Percentiles rank a stretch among this genome's conserved stretches.
Evolutionary conservation across 768 basidiomycete genomes (phyloP).

Genomic region (Holtermanniella nyarrowii): DNA sequence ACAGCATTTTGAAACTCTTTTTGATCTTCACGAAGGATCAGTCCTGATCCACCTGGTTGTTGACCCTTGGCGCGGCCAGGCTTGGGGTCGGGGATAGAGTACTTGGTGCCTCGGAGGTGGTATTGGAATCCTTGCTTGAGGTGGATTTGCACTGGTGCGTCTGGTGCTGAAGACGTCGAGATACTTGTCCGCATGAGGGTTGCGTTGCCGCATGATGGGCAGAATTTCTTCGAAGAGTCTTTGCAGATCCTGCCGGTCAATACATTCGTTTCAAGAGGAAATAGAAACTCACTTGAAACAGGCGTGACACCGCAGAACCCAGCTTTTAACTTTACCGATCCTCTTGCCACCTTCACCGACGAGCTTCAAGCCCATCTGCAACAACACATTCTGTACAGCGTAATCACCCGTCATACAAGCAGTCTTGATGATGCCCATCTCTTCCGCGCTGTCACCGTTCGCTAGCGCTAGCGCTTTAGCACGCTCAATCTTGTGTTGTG

Average conservation of each 20-base stretch:
- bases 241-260: conserved; percentile 67
- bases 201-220: conserved; percentile 90
- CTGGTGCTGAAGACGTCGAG: conserved; percentile 51
- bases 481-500: neutral
- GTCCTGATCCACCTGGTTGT: conserved; percentile 63
- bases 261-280: neutral
- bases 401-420: conserved; percentile 99
- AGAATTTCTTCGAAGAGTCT: conserved; percentile 88
- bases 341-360: conserved; percentile 82
- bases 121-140: conserved; percentile 95
- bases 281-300: conserved; percentile 84
- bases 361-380: conserved; percentile 86
- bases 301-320: conserved; percentile 93
- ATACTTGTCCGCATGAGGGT: conserved; percentile 84
- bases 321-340: conserved; percentile 84
- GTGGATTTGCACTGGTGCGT: conserved; percentile 66
- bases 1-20: conserved; percentile 73
- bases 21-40: conserved; percentile 90
- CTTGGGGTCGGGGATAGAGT: conserved; percentile 82
- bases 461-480: neutral
- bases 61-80: conserved; percentile 67
- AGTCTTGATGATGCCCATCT: conserved; percentile 30
- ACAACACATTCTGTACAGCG: conserved; percentile 93
- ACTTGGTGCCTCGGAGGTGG: conserved; percentile 78
- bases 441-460: conserved; percentile 3